These are phyloP conservation scores for Pseudogymnoascus sp. DNA, from an alignment of 2,329 filamentous ascomycete species.

Conservation along the genomic window DNA sequence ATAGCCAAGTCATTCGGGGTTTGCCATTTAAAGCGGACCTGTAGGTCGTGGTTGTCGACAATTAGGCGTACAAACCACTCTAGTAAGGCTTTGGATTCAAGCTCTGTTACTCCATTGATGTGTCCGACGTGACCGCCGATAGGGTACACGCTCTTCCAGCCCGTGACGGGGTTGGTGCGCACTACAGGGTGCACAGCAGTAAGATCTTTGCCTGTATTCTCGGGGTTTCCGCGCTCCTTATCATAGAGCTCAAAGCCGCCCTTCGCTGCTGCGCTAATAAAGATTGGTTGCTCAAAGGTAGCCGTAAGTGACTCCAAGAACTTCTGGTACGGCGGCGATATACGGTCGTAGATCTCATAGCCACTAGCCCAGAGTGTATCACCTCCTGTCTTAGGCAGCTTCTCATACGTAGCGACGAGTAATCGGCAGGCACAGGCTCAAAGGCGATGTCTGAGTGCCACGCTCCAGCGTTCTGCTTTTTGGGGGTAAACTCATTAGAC, in stretches of 20 bases:
- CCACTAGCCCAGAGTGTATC: constrained; percentile 40
- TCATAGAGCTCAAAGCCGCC: constrained; percentile 37
- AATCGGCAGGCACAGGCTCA: constrained; percentile 42
- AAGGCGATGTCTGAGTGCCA: constrained; percentile 43
- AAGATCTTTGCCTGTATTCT: constrained; percentile 47
- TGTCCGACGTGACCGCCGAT: constrained; percentile 43
- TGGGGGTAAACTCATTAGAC: constrained; percentile 19
- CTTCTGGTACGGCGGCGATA: constrained; percentile 39
- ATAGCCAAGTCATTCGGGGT: constrained; percentile 45
- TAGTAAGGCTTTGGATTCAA: constrained; percentile 38
- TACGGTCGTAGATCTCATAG: constrained; percentile 44
- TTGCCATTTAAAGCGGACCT: constrained; percentile 43
- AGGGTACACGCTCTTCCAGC: constrained; percentile 47
- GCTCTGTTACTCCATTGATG: constrained; percentile 44
- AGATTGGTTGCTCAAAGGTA: constrained; percentile 40
- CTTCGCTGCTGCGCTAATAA: constrained; percentile 37
- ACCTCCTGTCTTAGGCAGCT: constrained; percentile 48
- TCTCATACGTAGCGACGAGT: constrained; percentile 47
- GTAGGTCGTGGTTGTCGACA: constrained; percentile 44
- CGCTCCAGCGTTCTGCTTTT: constrained; percentile 27
- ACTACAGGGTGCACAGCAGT: constrained; percentile 37
- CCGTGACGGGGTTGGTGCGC: constrained; percentile 51
- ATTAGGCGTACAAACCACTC: constrained; percentile 41
- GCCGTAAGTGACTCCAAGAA: constrained; percentile 42
- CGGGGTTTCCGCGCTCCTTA: constrained; percentile 41